phyloP scores from a whole-genome alignment of 352 stramenopile genomes.

The Phytophthora colocasiae region DNA sequence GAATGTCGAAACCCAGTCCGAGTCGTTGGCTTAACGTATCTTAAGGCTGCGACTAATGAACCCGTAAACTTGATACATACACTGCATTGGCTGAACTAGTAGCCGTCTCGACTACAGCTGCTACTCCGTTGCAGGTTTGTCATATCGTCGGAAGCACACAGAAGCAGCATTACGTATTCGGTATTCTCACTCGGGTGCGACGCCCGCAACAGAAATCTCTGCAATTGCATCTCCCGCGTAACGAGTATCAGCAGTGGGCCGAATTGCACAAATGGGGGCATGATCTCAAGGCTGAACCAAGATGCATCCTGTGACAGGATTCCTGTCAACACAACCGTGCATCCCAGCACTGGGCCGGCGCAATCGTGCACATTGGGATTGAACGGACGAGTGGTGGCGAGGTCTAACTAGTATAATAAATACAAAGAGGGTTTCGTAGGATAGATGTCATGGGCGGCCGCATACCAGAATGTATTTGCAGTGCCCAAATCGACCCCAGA shows the following conservation, averaged over 20 bases:
- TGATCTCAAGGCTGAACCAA: neutral
- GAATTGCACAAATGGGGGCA: conserved; percentile 17
- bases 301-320: neutral
- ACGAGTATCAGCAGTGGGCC: neutral
- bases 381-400: too few relatives aligned
- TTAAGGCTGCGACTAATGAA: conserved; percentile 12
- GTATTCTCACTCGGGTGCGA: neutral
- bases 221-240: too few relatives aligned
- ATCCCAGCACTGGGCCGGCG: conserved; percentile 12
- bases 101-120: neutral
- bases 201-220: neutral
- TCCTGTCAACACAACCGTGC: neutral
- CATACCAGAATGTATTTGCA: too few relatives aligned
- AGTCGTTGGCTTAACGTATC: conserved; percentile 12
- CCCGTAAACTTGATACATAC: neutral
- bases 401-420: too few relatives aligned
- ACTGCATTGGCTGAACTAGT: neutral
- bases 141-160: conserved; percentile 8
- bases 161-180: neutral
- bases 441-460: too few relatives aligned
- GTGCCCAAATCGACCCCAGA: too few relatives aligned
- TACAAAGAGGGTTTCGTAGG: too few relatives aligned
- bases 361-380: conserved; percentile 16
- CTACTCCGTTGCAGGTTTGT: conserved; percentile 16
- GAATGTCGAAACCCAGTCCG: conserved; percentile 10